Conservation (phyloP, 345 rosid genomes). For the Jatropha curcas region DNA sequence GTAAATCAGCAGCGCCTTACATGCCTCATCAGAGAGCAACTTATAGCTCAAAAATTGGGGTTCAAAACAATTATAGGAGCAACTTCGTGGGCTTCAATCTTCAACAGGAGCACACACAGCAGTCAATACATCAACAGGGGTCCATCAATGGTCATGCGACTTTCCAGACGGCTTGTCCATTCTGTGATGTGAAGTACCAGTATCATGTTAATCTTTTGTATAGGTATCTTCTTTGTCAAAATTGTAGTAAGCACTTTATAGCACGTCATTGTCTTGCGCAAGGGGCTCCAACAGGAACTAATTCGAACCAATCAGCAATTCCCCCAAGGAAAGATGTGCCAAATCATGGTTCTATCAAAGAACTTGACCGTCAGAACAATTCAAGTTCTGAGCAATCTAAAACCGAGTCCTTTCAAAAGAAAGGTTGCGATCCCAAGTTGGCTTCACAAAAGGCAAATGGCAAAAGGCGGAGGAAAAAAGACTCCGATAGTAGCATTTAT, state of each 20-base stretch:
- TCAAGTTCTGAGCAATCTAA: slow-evolving; percentile 28
- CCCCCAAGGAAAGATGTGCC: slow-evolving; percentile 45
- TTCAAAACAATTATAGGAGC: slow-evolving; percentile 24
- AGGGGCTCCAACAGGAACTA: slow-evolving; percentile 30
- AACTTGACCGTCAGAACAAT: slow-evolving; percentile 35
- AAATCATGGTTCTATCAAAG: slow-evolving; percentile 42
- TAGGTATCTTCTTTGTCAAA: slow-evolving; percentile 46
- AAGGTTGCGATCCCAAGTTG: slow-evolving; percentile 23
- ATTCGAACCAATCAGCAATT: slow-evolving; percentile 35
- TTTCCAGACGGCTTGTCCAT: slow-evolving; percentile 79
- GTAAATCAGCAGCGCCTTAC: slow-evolving; percentile 37
- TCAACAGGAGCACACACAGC: slow-evolving; percentile 39
- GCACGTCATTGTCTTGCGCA: slow-evolving; percentile 47
- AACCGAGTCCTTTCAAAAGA: slow-evolving; percentile 28
- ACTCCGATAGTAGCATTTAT: slow-evolving; percentile 38
- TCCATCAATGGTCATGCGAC: slow-evolving; percentile 32
- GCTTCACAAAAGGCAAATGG: slow-evolving; percentile 40
- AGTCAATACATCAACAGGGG: slow-evolving; percentile 41
- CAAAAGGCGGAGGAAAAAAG: slow-evolving; percentile 50
- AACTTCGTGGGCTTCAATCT: slow-evolving; percentile 34
- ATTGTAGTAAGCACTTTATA: slow-evolving; percentile 47
- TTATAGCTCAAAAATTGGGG: slow-evolving; percentile 28
- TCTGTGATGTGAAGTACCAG: slow-evolving; percentile 50
- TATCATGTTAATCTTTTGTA: slow-evolving; percentile 38
- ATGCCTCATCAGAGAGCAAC: slow-evolving; percentile 39